Conservation (phyloP, 1,139 yeast genomes). For the Lodderomyces pseudojiufengensis region DNA sequence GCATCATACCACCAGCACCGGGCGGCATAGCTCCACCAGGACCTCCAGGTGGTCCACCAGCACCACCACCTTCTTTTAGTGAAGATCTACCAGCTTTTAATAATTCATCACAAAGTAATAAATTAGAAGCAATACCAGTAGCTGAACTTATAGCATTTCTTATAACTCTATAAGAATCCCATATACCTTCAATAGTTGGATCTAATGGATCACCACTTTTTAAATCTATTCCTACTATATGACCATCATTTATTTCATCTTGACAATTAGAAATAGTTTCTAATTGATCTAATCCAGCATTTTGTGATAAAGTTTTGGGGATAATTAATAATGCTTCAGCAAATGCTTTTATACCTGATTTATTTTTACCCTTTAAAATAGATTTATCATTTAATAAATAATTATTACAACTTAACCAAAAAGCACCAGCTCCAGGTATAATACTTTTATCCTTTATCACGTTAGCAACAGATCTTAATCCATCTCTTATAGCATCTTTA, state of each 20-base stretch:
- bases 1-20: conserved; percentile 10
- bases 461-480: conserved; percentile 90
- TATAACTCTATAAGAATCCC: conserved; percentile 93
- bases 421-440: conserved; percentile 97
- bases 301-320: conserved; percentile 89
- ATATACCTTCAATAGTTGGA: conserved; percentile 89
- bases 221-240: conserved; percentile 86
- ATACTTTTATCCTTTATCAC: conserved; percentile 81
- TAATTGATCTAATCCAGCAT: conserved; percentile 90
- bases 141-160: conserved; percentile 92
- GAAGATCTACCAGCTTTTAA: conserved; percentile 95
- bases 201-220: conserved; percentile 94
- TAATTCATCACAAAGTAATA: conserved; percentile 91
- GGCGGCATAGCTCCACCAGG: conserved; percentile 14
- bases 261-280: conserved; percentile 88
- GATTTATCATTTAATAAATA: conserved; percentile 54
- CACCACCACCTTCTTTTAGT: conserved; percentile 58
- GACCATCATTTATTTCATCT: conserved; percentile 82
- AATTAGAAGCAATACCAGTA: conserved; percentile 89
- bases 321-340: conserved; percentile 86
- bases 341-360: conserved; percentile 90
- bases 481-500: conserved; percentile 96
- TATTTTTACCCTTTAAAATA: conserved; percentile 76
- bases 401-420: conserved; percentile 76
- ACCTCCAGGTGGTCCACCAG: conserved; percentile 17